phyloP scores from a whole-genome alignment of 2,329 filamentous ascomycete species.

The Colletotrichum destructivum region DNA sequence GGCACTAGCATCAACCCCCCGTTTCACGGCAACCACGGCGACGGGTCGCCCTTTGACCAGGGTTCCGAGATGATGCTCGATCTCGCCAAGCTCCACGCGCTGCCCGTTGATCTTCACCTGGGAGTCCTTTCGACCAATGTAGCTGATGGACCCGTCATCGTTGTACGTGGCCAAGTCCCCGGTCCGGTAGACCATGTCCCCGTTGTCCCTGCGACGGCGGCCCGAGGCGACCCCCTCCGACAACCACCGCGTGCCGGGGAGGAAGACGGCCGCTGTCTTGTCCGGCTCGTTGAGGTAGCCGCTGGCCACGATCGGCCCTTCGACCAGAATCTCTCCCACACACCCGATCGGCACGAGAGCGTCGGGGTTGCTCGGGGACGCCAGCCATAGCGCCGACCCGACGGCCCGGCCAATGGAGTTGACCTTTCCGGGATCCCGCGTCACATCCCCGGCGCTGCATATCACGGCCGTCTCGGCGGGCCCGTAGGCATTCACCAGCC shows the following conservation, averaged over 20 bases:
- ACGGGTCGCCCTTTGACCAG: background rate
- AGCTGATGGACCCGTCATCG: slow-evolving; percentile 48
- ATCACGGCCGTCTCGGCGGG: background rate
- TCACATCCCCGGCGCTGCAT: background rate
- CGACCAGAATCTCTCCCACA: slow-evolving; percentile 32
- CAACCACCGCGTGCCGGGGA: background rate
- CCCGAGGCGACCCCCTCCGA: no score
- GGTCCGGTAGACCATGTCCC: slow-evolving; percentile 59
- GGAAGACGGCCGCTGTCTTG: slow-evolving; percentile 45
- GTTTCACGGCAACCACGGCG: background rate
- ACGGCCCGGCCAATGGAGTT: background rate
- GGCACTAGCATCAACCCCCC: no score
- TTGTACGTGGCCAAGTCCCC: slow-evolving; percentile 63
- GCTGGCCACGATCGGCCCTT: slow-evolving; percentile 35
- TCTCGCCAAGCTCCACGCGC: slow-evolving; percentile 60
- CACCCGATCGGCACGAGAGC: slow-evolving; percentile 48
- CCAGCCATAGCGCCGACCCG: background rate
- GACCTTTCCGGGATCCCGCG: background rate
- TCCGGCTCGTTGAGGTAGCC: slow-evolving; percentile 40
- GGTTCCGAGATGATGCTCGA: slow-evolving; percentile 49
- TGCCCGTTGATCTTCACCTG: slow-evolving; percentile 66
- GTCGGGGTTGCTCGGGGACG: background rate
- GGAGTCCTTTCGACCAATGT: slow-evolving; percentile 60
- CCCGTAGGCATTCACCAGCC: slow-evolving; percentile 2
- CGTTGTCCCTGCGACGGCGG: background rate